These are phyloP conservation scores for Phtheirospermum japonicum DNA, from an alignment of 257 asterid genomes.

Conservation along the genomic window DNA sequence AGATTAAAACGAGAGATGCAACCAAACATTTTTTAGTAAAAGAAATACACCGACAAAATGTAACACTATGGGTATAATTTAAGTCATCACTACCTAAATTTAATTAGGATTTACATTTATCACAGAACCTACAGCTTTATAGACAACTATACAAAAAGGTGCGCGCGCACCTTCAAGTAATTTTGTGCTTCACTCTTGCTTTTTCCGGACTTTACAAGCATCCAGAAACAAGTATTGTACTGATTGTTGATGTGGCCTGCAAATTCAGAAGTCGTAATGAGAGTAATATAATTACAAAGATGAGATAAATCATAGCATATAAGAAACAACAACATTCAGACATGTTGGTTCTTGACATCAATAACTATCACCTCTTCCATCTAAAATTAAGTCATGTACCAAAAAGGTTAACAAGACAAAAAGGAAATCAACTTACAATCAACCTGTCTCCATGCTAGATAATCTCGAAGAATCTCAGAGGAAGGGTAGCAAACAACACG, in stretches of 20 bases:
- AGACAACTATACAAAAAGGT: background rate
- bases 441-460: slow-evolving; percentile 94
- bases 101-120: background rate
- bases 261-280: slow-evolving; percentile 17
- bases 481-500: slow-evolving; percentile 90
- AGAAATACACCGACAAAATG: background rate
- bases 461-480: slow-evolving; percentile 59
- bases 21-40: background rate
- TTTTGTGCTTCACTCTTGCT: slow-evolving; percentile 74
- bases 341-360: background rate
- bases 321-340: background rate
- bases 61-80: too few relatives aligned
- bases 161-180: slow-evolving; percentile 45
- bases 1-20: background rate
- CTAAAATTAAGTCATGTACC: slow-evolving; percentile 3
- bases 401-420: background rate
- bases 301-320: background rate
- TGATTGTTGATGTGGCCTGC: slow-evolving; percentile 94
- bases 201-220: slow-evolving; percentile 86
- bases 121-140: background rate
- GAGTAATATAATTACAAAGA: slow-evolving; percentile 6
- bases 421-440: slow-evolving; percentile 57
- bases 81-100: background rate
- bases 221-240: slow-evolving; percentile 92
- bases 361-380: background rate